Conservation (phyloP, 257 asterid species). For the Nicotiana attenuata region DNA sequence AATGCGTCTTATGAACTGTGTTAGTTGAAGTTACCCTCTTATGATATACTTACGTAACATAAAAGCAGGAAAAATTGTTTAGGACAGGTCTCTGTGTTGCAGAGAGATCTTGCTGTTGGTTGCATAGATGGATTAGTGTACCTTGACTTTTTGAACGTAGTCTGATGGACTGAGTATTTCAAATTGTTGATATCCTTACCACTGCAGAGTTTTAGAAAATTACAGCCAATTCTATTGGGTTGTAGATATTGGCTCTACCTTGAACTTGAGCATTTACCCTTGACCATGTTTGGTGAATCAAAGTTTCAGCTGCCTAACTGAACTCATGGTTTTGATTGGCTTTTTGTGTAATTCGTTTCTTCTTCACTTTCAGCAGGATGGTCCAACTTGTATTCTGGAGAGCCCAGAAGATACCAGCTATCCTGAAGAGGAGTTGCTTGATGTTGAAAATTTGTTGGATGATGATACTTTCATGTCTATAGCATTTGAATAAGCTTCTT, state of each 20-base stretch:
- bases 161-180: neutral
- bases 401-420: conserved; percentile 35
- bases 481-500: conserved; percentile 46
- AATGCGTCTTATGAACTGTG: neutral
- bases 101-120: neutral
- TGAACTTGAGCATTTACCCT: neutral
- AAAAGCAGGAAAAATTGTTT: neutral
- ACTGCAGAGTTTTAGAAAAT: neutral
- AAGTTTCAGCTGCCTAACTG: conserved; percentile 1
- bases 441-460: conserved; percentile 54
- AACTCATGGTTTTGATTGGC: neutral
- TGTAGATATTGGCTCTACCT: neutral
- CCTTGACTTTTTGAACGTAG: neutral
- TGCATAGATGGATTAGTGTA: neutral
- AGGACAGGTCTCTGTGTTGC: neutral
- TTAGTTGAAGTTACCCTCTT: neutral
- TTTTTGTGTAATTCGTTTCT: neutral
- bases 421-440: conserved; percentile 64
- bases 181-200: neutral
- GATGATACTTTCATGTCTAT: conserved; percentile 83
- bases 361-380: conserved; percentile 37
- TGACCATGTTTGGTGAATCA: neutral
- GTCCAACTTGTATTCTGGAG: conserved; percentile 28
- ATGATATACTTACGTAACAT: neutral
- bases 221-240: neutral